Evolutionary conservation across 2,329 filamentous ascomycete species (phyloP), one percentile per base, ranked within the genome.

Genomic region (Fusarium lateritium): DNA sequence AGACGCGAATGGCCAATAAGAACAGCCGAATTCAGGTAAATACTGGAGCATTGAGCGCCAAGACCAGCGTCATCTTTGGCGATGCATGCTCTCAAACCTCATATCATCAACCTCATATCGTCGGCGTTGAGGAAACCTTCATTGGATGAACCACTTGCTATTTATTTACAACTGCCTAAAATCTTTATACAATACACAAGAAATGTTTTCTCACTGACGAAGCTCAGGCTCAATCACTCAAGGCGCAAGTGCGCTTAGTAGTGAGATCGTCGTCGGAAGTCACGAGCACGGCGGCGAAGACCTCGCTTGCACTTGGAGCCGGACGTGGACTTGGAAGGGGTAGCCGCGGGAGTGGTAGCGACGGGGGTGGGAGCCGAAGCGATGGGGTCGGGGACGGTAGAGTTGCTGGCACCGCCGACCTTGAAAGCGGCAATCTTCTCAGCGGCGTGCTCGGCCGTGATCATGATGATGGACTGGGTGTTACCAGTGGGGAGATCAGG

Each of bases 401-500:
- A 63, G 50, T 68, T 71, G 14, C 56, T 44, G 4, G 62, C 55
- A 19, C 59, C 56, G 6, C 51, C 49, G 14, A 62, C 65, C 39
- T 61, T 64, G 56, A 54, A 43, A 24, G 65, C 64, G 0, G 56
- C 62, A 46, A 75, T 75, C 73, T 75, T 75, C 58, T 70, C 49
- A 2, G 73, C 73, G 2, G 73, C 73, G 36, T 75, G 73, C 58
- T 75, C 73, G 1, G 73, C 73, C 3, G 68, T 71, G 8, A 75
- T 67, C 73, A 75, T 75, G 47, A 75, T 75, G 43, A 75, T 75
- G 4, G 73, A 63, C 62, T 75, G 73, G 2, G 73, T 75, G 66
- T 75, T 75, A 6, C 73, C 73, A 1, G 73, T 75, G 4, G 73
- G 73, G 36, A 75, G 19, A 43, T 76, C 88, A 0, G 89, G 88